A percentile compares a stretch with the other conserved stretches of the same genome.
Conservation (phyloP, 352 stramenopile genomes). For the Phytophthora sp. region DNA sequence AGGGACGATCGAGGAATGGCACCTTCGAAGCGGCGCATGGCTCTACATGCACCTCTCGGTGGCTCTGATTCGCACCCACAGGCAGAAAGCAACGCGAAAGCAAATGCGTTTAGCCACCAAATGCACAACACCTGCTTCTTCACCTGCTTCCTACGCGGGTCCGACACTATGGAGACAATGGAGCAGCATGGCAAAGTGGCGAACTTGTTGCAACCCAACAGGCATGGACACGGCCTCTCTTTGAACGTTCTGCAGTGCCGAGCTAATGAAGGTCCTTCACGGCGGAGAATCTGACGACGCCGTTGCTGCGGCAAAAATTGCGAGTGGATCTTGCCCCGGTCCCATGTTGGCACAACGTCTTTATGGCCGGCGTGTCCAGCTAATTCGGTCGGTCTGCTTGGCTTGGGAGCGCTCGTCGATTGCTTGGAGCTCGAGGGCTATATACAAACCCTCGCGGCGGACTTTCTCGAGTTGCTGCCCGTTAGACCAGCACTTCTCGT, state of each 20-base stretch:
- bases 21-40: slow-evolving; percentile 5
- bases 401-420: too few relatives aligned
- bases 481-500: slow-evolving; percentile 14
- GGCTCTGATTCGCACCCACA: slow-evolving; percentile 19
- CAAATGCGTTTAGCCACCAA: too few relatives aligned
- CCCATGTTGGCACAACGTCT: slow-evolving; percentile 1
- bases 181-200: too few relatives aligned
- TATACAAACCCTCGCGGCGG: slow-evolving; percentile 9
- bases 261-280: slow-evolving; percentile 1
- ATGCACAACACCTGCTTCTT: too few relatives aligned
- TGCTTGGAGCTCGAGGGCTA: background rate
- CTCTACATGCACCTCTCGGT: background rate
- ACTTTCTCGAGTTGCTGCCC: slow-evolving; percentile 18
- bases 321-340: slow-evolving; percentile 6
- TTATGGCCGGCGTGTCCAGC: slow-evolving; percentile 2
- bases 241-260: background rate
- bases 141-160: too few relatives aligned
- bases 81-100: too few relatives aligned
- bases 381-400: slow-evolving; percentile 24
- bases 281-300: background rate
- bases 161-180: too few relatives aligned
- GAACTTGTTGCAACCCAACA: too few relatives aligned
- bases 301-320: slow-evolving; percentile 20
- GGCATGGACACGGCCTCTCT: too few relatives aligned
- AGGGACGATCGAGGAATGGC: slow-evolving; percentile 14